Evolutionary conservation across 2,329 filamentous ascomycete genomes (phyloP).

Genomic region (Ascochyta koolunga): DNA sequence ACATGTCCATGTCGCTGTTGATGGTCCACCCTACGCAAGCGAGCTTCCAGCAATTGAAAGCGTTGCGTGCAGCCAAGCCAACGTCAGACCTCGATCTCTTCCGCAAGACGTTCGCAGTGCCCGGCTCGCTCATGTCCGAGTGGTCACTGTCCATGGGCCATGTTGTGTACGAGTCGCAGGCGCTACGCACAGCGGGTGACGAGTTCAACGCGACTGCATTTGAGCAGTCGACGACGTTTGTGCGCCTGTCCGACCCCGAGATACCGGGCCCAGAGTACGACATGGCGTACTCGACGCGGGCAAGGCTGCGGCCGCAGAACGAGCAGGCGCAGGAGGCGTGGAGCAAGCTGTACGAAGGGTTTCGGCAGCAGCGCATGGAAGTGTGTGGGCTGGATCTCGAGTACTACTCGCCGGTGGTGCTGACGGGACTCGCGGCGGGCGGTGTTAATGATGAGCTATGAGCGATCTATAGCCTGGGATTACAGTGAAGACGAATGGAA

Average conservation of each 20-base stretch:
- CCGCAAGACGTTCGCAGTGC: slow-evolving; percentile 37
- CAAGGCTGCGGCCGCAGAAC: slow-evolving; percentile 52
- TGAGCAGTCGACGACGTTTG: slow-evolving; percentile 52
- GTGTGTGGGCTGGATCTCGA: slow-evolving; percentile 61
- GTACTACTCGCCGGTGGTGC: slow-evolving; percentile 41
- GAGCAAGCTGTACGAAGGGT: slow-evolving; percentile 57
- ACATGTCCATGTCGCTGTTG: slow-evolving; percentile 47
- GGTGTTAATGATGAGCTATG: slow-evolving; percentile 12
- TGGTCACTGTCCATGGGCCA: slow-evolving; percentile 48
- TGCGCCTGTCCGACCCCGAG: slow-evolving; percentile 55
- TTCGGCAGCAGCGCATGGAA: slow-evolving; percentile 58
- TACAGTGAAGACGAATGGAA: background rate
- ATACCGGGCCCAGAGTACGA: slow-evolving; percentile 59
- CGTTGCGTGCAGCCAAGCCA: slow-evolving; percentile 31
- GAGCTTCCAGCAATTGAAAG: slow-evolving; percentile 39
- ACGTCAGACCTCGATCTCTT: slow-evolving; percentile 44
- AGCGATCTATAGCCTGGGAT: background rate
- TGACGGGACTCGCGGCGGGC: slow-evolving; percentile 13
- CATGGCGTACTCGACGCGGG: slow-evolving; percentile 51
- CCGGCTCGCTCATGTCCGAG: slow-evolving; percentile 46
- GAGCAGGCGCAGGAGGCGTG: slow-evolving; percentile 56
- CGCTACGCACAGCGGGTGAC: slow-evolving; percentile 35
- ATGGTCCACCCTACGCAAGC: slow-evolving; percentile 45
- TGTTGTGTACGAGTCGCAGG: slow-evolving; percentile 45
- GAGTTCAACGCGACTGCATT: slow-evolving; percentile 55